Evolutionary conservation across 495 filamentous ascomycete genomes (phyloP).

Genomic region (Penicillium subrubescens): DNA sequence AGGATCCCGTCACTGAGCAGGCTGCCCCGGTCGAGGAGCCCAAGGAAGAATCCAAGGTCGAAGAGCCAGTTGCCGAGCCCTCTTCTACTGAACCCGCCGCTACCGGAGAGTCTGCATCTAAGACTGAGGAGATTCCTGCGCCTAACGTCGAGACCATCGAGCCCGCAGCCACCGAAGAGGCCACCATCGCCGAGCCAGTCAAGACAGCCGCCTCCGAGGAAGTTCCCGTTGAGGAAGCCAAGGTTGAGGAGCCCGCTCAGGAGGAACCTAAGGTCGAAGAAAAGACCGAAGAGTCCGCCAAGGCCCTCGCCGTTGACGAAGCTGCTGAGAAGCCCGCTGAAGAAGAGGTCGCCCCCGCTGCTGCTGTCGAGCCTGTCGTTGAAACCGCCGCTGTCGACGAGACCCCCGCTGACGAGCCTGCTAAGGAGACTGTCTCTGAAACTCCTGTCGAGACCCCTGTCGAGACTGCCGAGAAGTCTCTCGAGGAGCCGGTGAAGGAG

Average conservation of each 20-base stretch:
- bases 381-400: neutral
- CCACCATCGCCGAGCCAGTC: neutral
- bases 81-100: neutral
- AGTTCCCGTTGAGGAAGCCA: neutral
- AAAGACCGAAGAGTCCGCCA: conserved; percentile 9
- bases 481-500: conserved; percentile 11
- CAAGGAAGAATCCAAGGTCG: neutral
- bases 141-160: neutral
- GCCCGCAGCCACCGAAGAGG: neutral
- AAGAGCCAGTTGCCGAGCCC: neutral
- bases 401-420: conserved; percentile 9
- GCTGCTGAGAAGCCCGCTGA: conserved; percentile 12
- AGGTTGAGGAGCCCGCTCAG: neutral
- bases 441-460: conserved; percentile 10
- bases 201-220: neutral
- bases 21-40: conserved; percentile 8
- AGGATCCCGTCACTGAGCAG: conserved; percentile 15
- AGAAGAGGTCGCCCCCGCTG: conserved; percentile 10
- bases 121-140: conserved; percentile 4
- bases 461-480: neutral
- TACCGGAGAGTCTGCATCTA: neutral
- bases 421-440: neutral
- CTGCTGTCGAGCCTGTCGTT: neutral
- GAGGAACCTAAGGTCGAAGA: conserved; percentile 1
- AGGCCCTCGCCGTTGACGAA: conserved; percentile 8